phyloP scores from a whole-genome alignment of 2,329 filamentous ascomycete species.

The Pyricularia sp. region DNA sequence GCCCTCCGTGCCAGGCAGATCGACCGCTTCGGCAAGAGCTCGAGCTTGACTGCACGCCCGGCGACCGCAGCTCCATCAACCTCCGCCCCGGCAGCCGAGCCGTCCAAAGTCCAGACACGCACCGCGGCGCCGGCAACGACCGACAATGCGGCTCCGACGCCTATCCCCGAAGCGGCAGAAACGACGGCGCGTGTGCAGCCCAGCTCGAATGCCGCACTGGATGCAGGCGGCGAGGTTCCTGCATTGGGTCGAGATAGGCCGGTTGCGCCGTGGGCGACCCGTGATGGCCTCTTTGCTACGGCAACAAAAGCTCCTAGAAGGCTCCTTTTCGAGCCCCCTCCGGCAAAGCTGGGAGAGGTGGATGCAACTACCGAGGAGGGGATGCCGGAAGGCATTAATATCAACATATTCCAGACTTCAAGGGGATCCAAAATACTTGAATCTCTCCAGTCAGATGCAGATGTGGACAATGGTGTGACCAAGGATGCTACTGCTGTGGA shows the following conservation, averaged over 20 bases:
- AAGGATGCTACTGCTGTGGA: not conserved
- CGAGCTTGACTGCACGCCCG: constrained; percentile 29
- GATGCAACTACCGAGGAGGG: constrained; percentile 22
- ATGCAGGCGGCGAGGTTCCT: not conserved
- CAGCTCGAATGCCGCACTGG: not conserved
- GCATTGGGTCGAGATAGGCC: not conserved
- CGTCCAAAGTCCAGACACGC: not conserved
- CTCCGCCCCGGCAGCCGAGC: not conserved
- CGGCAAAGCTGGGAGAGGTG: constrained; percentile 9
- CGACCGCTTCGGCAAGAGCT: constrained; percentile 37
- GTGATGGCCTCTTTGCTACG: not conserved
- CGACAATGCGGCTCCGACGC: not conserved
- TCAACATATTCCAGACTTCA: constrained; percentile 38
- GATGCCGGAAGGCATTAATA: constrained; percentile 29
- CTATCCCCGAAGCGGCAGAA: not conserved
- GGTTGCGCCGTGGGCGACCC: not conserved
- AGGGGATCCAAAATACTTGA: constrained; percentile 31
- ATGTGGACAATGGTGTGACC: not conserved
- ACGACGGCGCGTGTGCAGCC: not conserved
- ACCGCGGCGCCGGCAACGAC: not conserved
- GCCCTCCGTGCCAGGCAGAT: constrained; percentile 47
- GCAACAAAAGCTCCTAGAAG: not conserved
- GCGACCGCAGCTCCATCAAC: constrained; percentile 6
- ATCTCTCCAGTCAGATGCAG: constrained; percentile 12
- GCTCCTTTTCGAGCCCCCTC: not conserved